phyloP scores from a whole-genome alignment of 2,329 filamentous ascomycete species.

The Zarea fungicola region DNA sequence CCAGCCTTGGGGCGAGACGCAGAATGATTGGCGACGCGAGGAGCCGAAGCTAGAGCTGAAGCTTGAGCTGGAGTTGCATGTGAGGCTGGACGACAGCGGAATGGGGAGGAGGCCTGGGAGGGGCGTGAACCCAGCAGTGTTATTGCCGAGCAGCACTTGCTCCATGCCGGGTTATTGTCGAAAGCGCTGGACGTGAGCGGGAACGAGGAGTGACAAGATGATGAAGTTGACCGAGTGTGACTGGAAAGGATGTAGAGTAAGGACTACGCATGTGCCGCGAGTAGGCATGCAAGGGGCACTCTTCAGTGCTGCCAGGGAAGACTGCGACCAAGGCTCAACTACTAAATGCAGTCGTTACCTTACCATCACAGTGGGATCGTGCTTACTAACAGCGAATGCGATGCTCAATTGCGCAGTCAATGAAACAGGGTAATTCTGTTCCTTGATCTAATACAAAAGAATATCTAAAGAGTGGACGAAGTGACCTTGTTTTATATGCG shows the following conservation, averaged over 20 bases:
- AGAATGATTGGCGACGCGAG: conserved; percentile 59
- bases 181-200: conserved; percentile 12
- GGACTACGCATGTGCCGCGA: conserved; percentile 3
- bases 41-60: conserved; percentile 25
- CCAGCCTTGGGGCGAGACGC: conserved; percentile 82
- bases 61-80: conserved; percentile 10
- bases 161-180: conserved; percentile 11
- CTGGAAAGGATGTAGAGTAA: conserved; percentile 11
- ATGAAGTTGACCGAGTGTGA: conserved; percentile 6
- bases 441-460: no score
- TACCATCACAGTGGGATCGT: no score
- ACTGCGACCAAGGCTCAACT: conserved; percentile 4
- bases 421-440: no score
- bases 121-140: conserved; percentile 9
- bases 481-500: no score
- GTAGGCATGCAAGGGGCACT: conserved; percentile 2
- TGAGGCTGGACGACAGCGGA: conserved; percentile 11
- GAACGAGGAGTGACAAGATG: conserved; percentile 11
- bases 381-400: no score
- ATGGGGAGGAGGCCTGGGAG: conserved; percentile 9
- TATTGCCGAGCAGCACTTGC: conserved; percentile 11
- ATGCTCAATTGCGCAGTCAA: no score
- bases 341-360: conserved; percentile 6
- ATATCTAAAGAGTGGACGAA: no score
- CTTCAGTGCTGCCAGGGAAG: conserved; percentile 7